Evolutionary conservation across 805 yeast species (phyloP).

Genomic region (Starmerella powellii): DNA sequence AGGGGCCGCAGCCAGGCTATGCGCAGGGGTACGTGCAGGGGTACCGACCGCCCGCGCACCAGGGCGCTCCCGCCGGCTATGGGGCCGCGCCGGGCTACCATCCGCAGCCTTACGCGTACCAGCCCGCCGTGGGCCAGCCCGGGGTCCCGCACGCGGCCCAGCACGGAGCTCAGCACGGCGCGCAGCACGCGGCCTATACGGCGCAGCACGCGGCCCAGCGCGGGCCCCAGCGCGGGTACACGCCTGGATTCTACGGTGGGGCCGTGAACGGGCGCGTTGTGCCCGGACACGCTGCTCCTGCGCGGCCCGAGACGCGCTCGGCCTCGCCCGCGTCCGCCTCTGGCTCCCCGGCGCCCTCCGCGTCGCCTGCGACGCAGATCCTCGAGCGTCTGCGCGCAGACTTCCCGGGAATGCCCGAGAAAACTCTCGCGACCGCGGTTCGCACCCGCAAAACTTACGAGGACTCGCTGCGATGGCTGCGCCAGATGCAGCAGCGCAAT

Average conservation of each 20-base stretch:
- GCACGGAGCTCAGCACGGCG: neutral
- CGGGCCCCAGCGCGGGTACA: no score
- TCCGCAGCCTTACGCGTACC: constrained; percentile 1
- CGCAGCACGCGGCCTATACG: no score
- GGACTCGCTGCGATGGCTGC: constrained; percentile 30
- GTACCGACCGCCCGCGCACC: no score
- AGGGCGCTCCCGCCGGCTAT: no score
- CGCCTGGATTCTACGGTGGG: no score
- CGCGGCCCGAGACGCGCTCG: neutral
- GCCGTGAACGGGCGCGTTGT: no score
- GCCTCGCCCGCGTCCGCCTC: neutral
- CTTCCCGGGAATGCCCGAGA: constrained; percentile 22
- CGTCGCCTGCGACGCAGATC: constrained; percentile 11
- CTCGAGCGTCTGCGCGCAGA: constrained; percentile 12
- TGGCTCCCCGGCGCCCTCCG: neutral
- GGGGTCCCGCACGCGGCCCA: neutral
- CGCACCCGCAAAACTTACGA: constrained; percentile 27
- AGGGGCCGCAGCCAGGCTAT: no score
- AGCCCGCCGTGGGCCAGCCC: constrained; percentile 13
- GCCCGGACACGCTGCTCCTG: neutral
- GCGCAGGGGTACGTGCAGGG: no score
- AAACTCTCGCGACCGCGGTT: constrained; percentile 24
- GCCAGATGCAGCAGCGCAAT: constrained; percentile 25
- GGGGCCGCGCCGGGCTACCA: neutral
- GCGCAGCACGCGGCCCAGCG: no score